Conservation (phyloP, 2,329 filamentous ascomycete species). For the Diaporthe sp. region DNA sequence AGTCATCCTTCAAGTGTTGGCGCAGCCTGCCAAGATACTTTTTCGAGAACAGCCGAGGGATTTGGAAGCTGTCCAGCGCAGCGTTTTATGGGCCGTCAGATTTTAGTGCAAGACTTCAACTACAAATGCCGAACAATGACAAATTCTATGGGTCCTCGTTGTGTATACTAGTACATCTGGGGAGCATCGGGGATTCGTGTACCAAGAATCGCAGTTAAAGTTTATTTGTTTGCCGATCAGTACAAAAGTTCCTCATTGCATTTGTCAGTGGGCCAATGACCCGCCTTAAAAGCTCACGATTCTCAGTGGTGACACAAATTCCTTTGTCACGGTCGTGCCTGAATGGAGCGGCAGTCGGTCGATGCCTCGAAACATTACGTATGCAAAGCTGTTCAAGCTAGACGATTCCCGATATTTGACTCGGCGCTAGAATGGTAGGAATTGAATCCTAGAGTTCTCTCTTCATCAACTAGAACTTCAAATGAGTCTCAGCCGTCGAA, state of each 20-base stretch:
- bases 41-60: neutral
- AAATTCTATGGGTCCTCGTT: neutral
- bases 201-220: neutral
- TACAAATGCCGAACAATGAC: neutral
- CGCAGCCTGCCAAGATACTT: slow-evolving; percentile 1
- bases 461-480: neutral
- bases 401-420: neutral
- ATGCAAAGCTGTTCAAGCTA: neutral
- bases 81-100: neutral
- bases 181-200: neutral
- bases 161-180: neutral
- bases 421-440: neutral
- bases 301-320: neutral
- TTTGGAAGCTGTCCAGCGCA: neutral
- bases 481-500: neutral
- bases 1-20: neutral
- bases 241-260: neutral
- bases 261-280: neutral
- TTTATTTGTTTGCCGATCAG: slow-evolving; percentile 7
- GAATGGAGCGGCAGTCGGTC: neutral
- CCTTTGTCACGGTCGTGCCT: neutral
- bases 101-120: slow-evolving; percentile 10
- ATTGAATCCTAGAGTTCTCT: neutral
- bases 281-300: neutral
- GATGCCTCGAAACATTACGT: neutral